A percentile compares a stretch with the other conserved stretches of the same genome.
These are phyloP conservation scores for Pestalotiopsis sp. DNA, from an alignment of 2,329 filamentous ascomycete genomes.

Conservation along the genomic window DNA sequence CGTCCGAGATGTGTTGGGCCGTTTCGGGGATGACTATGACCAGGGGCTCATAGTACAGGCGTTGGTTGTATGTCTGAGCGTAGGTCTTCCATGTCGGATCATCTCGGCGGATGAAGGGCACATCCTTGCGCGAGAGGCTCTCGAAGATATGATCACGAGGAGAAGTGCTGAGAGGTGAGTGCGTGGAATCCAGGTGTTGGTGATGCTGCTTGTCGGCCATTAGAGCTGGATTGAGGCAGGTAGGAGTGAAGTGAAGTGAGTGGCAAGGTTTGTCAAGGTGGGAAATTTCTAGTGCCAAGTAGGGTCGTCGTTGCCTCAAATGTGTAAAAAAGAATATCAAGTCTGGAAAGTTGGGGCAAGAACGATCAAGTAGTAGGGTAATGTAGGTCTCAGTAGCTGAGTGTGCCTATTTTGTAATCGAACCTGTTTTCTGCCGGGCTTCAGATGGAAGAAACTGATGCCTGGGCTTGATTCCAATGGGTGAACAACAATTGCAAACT, in stretches of 20 bases:
- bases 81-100: slow-evolving; percentile 1
- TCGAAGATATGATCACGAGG: slow-evolving; percentile 41
- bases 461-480: too few relatives aligned
- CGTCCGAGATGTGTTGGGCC: slow-evolving; percentile 36
- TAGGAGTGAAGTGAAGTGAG: background rate
- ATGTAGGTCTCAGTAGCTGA: background rate
- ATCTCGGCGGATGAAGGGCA: background rate
- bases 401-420: background rate
- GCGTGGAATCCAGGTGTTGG: background rate
- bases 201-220: background rate
- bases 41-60: slow-evolving; percentile 22
- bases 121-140: background rate
- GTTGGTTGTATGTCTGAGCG: slow-evolving; percentile 25
- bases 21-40: slow-evolving; percentile 28
- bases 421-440: background rate
- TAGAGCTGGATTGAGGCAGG: background rate
- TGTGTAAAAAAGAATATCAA: background rate
- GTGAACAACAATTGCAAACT: too few relatives aligned
- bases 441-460: too few relatives aligned
- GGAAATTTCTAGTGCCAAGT: background rate
- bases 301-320: background rate
- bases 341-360: too few relatives aligned
- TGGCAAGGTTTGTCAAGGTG: background rate
- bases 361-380: background rate
- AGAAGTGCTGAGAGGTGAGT: background rate